phyloP scores from a whole-genome alignment of 2,329 filamentous ascomycete species.

The Epichloe brachyelytri region DNA sequence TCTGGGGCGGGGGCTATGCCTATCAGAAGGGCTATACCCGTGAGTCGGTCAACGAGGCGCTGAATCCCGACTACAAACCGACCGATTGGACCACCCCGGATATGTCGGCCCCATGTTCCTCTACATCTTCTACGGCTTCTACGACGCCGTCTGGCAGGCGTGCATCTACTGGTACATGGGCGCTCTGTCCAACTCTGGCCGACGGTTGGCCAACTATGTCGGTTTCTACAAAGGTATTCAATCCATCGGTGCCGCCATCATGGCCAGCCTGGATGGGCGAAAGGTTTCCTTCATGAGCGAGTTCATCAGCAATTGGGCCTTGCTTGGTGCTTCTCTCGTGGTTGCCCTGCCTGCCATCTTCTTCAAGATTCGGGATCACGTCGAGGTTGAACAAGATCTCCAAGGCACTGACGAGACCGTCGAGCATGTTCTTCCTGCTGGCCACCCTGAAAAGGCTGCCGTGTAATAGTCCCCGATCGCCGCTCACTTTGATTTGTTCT shows the following conservation, averaged over 20 bases:
- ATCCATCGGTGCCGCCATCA: slow-evolving; percentile 54
- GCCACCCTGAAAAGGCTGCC: neutral
- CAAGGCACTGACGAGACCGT: slow-evolving; percentile 74
- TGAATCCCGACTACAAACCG: slow-evolving; percentile 12
- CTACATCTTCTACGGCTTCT: slow-evolving; percentile 84
- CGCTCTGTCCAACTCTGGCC: slow-evolving; percentile 79
- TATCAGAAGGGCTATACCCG: slow-evolving; percentile 51
- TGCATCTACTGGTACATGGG: slow-evolving; percentile 95
- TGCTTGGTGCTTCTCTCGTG: slow-evolving; percentile 61
- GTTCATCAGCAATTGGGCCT: slow-evolving; percentile 60
- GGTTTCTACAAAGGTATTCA: slow-evolving; percentile 73
- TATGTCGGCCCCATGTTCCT: slow-evolving; percentile 67
- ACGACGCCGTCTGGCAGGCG: slow-evolving; percentile 83
- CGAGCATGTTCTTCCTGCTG: slow-evolving; percentile 44
- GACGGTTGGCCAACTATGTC: slow-evolving; percentile 78
- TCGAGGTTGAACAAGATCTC: slow-evolving; percentile 69
- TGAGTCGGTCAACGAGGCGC: slow-evolving; percentile 14
- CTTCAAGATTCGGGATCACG: slow-evolving; percentile 67
- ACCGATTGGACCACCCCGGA: slow-evolving; percentile 54
- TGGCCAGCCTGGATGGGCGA: slow-evolving; percentile 21
- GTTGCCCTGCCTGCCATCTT: slow-evolving; percentile 70
- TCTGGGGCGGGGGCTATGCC: slow-evolving; percentile 75
- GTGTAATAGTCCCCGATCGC: neutral
- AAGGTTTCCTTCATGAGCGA: slow-evolving; percentile 50
- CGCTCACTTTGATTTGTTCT: neutral